Base-by-base conservation (phyloP, 768 basidiomycete genomes). In the Mycena alexandri region DNA sequence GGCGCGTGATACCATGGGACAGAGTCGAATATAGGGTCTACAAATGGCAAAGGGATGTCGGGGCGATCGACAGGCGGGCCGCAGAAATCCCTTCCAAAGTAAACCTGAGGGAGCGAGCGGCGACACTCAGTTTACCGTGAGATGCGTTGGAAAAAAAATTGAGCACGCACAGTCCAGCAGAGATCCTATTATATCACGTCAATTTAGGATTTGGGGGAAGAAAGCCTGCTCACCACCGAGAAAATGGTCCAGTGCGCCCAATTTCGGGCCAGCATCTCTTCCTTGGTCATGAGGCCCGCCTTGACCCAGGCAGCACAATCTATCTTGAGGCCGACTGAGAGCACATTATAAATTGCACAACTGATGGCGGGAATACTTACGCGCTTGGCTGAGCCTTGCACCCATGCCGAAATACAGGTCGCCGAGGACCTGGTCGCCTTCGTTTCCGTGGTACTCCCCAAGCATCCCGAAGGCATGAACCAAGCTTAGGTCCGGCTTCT, bases 191-290 rank as follows among this genome's bases (percentile, higher is more conserved):
- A 13, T 38, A 14, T 38, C 11, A 21, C 9, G 33, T 48, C 16
- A 17, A 6, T 59, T 43, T 42, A 21, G 21, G 16, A 17, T 13
- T 1, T 2, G 33, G 16, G n/a, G n/a, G 2, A 29, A 17, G 21
- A 25, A 5, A 43, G 19, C n/a, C 19, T 6, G 43, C 5, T 9
- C 54, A 72, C 71, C 52, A 79, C 75, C 52, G 75, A 77, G 69
- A 79, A 82, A 14, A 79, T 78, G 6, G 77, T 73, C 82, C 83
- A 84, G 65, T 80, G 78, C n/a, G 76, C 76, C 79, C 81, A 84
- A 60, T 82, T 77, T 25, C 83, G 77, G 59, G 78, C 80, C 16
- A 77, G 63, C 77, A 78, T 79, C 54, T 81, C 79, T 8, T 77
- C 74, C 10, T 76, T 65, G 10, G 77, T 72, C 51, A 84, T 80